Percentiles rank a stretch among this genome's conserved stretches.
Conservation (phyloP, 192 early-diverging fungal species). For the Helicostylum pulchrum region DNA sequence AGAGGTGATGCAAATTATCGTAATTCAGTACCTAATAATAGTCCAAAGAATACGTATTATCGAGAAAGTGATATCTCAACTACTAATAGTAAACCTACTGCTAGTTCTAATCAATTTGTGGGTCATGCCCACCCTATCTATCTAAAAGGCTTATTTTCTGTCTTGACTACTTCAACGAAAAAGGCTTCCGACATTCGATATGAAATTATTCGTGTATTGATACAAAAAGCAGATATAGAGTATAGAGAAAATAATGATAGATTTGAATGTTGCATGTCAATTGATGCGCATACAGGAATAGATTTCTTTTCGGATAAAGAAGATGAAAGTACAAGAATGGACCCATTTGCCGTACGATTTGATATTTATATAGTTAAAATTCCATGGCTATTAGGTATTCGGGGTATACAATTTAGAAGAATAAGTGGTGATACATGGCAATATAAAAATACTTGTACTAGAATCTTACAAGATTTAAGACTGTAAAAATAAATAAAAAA, state of each 20-base stretch:
- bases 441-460: constrained; percentile 90
- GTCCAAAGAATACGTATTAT: no score
- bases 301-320: constrained; percentile 15
- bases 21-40: no score
- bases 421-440: constrained; percentile 75
- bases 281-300: constrained; percentile 9
- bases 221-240: constrained; percentile 50
- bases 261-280: constrained; percentile 58
- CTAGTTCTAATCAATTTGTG: no score
- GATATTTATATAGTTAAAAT: constrained; percentile 79
- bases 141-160: constrained; percentile 66
- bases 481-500: constrained; percentile 41
- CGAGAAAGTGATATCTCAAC: no score
- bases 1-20: no score
- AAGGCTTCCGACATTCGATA: constrained; percentile 58
- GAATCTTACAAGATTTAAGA: constrained; percentile 71
- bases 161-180: constrained; percentile 63
- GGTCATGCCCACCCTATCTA: constrained; percentile 44
- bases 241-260: constrained; percentile 63
- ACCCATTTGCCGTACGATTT: constrained; percentile 52
- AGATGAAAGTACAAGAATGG: neutral
- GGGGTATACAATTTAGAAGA: constrained; percentile 85
- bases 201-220: constrained; percentile 54
- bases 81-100: no score
- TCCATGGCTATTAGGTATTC: constrained; percentile 74